These are phyloP conservation scores for Rhodosorus marinus DNA, from an alignment of 23 red algal species.

Conservation along the genomic window DNA sequence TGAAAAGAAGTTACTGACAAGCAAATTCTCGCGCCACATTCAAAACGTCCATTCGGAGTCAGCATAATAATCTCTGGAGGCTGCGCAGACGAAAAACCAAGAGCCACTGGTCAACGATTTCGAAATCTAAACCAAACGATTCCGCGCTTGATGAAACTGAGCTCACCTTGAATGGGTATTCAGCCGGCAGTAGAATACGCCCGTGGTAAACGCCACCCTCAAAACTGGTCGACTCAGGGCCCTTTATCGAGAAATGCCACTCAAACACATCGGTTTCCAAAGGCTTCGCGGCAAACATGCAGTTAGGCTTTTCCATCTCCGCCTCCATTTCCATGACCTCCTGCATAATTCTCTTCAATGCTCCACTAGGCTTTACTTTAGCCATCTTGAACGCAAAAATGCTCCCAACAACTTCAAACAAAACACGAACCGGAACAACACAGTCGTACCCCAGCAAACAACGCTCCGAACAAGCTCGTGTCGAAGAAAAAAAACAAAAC, in stretches of 20 bases:
- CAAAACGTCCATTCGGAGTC: conserved; percentile 97
- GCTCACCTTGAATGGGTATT: conserved; percentile 93
- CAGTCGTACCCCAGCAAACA: too few relatives aligned
- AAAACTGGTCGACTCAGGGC: conserved; percentile 69
- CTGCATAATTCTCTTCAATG: conserved; percentile 58
- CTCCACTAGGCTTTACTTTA: conserved; percentile 7
- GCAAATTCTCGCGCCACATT: conserved; percentile 84
- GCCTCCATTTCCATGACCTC: conserved; percentile 59
- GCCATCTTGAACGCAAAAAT: too few relatives aligned
- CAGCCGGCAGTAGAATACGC: conserved; percentile 67
- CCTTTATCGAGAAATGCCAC: conserved; percentile 87
- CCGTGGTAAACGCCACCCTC: conserved; percentile 87
- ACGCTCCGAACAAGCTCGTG: too few relatives aligned
- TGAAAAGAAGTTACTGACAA: conserved; percentile 79
- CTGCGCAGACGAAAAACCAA: background rate
- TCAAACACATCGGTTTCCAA: conserved; percentile 94
- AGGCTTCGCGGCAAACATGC: conserved; percentile 50
- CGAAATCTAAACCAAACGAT: too few relatives aligned
- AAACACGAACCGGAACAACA: too few relatives aligned
- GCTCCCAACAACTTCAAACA: too few relatives aligned
- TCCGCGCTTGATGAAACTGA: too few relatives aligned
- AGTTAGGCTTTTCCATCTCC: conserved; percentile 10
- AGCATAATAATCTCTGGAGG: conserved; percentile 93
- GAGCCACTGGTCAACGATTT: too few relatives aligned
- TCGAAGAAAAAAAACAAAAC: too few relatives aligned